A percentile compares a stretch with the other conserved stretches of the same genome.
phyloP scores from a whole-genome alignment of 345 rosid genomes.

The Acer yangbiense region DNA sequence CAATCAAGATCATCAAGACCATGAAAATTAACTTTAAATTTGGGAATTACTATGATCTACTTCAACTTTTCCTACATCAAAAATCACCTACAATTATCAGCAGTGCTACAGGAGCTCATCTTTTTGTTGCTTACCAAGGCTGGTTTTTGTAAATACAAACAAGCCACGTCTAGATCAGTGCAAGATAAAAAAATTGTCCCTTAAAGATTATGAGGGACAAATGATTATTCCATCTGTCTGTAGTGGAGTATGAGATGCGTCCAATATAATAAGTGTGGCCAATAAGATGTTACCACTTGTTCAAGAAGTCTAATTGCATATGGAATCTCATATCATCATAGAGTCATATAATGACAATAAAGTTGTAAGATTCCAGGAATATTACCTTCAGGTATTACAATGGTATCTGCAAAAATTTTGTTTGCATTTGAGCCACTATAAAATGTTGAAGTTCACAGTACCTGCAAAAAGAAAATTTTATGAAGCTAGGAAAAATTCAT shows the following conservation, averaged over 20 bases:
- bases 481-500: too few relatives aligned
- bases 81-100: not conserved
- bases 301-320: conserved; percentile 10
- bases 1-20: conserved; percentile 6
- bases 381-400: conserved; percentile 1
- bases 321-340: conserved; percentile 15
- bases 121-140: not conserved
- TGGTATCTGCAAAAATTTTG: too few relatives aligned
- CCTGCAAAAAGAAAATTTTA: too few relatives aligned
- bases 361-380: conserved; percentile 21
- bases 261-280: conserved; percentile 25
- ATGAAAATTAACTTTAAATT: not conserved
- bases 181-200: conserved; percentile 16
- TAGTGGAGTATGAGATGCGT: conserved; percentile 41
- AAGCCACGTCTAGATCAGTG: not conserved
- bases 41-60: not conserved
- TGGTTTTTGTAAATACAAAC: not conserved
- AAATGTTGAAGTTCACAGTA: not conserved
- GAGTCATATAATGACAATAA: conserved; percentile 10
- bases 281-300: conserved; percentile 34
- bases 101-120: not conserved
- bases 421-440: conserved; percentile 8
- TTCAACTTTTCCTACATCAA: not conserved
- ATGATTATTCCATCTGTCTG: conserved; percentile 12
- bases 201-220: conserved; percentile 26